Evolutionary conservation across 495 filamentous ascomycete genomes (phyloP), one percentile per base, ranked within the genome.

Genomic region (Xeromyces bisporus): DNA sequence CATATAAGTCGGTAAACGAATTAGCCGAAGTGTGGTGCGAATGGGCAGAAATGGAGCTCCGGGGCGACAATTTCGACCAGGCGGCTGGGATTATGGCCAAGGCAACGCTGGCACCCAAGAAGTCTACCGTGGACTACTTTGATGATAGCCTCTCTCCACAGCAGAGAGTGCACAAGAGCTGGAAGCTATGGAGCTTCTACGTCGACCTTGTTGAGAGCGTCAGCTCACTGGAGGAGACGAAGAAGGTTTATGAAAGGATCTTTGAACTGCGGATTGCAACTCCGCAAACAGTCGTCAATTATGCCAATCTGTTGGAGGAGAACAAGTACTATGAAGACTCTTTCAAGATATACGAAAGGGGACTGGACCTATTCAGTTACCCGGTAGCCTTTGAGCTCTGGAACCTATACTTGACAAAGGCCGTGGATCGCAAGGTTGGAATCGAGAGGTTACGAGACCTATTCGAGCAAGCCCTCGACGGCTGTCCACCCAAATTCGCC

Each of bases 111-210:
- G 83, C 89, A 10, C 86, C 89, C 0, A 96, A 94, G 56, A 68
- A 80, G 37, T 93, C 85, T 11, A 91, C 73, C 1, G 89, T 96
- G 14, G 91, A 99, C 55, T 99, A 94, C 50, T 99, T 94, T 42
- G 89, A 99, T 53, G 91, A 99, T 50, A 81, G 70, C 0, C 62
- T 99, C 6, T 81, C 82, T 3, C 87, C 91, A 7, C 91, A 96
- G 50, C 89, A 96, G 53, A 71, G 91, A 35, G 79, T 99, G 6
- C 91, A 99, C 57, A 99, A 96, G 66, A 91, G 83, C 49, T 99
- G 91, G 91, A 99, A 96, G 52, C 57, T 99, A 9, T 99, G 89
- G 89, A 89, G 81, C 62, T 99, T 96, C 66, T 99, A 99, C 44
- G 86, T 99, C 23, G 89, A 99, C 54, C 69, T 99, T 0, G 87